Conservation (phyloP, 129 eudicot species). For the Lactuca sativa region DNA sequence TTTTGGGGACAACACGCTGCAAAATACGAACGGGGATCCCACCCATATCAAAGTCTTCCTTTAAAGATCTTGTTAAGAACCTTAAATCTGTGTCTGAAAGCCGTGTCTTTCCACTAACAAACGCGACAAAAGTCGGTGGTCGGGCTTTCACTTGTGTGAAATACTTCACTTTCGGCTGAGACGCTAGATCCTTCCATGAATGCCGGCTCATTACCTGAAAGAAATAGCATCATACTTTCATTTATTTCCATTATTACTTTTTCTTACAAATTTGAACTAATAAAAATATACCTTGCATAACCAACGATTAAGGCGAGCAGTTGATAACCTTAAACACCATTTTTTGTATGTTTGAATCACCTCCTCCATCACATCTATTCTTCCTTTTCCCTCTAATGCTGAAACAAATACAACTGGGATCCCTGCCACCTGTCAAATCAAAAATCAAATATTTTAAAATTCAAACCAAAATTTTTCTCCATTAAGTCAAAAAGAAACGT, state of each 20-base stretch:
- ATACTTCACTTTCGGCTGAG: constrained; percentile 89
- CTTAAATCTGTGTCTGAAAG: constrained; percentile 81
- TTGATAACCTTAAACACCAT: constrained; percentile 89
- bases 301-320: constrained; percentile 95
- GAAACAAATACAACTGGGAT: constrained; percentile 92
- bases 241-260: too few relatives aligned
- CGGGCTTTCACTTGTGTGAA: constrained; percentile 96
- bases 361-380: constrained; percentile 73
- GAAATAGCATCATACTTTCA: neutral
- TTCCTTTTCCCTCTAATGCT: constrained; percentile 80
- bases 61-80: constrained; percentile 82
- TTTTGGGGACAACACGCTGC: constrained; percentile 55
- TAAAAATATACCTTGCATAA: constrained; percentile 58
- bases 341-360: constrained; percentile 78
- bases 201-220: constrained; percentile 94
- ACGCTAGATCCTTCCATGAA: constrained; percentile 90
- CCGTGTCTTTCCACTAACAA: constrained; percentile 67
- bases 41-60: constrained; percentile 91
- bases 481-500: neutral
- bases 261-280: neutral
- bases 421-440: constrained; percentile 70
- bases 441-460: neutral
- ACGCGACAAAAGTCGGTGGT: constrained; percentile 96
- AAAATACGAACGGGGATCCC: constrained; percentile 86
- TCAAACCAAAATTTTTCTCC: neutral